Evolutionary conservation across 495 filamentous ascomycete genomes (phyloP).

Genomic region (Bryoglossum gracile): DNA sequence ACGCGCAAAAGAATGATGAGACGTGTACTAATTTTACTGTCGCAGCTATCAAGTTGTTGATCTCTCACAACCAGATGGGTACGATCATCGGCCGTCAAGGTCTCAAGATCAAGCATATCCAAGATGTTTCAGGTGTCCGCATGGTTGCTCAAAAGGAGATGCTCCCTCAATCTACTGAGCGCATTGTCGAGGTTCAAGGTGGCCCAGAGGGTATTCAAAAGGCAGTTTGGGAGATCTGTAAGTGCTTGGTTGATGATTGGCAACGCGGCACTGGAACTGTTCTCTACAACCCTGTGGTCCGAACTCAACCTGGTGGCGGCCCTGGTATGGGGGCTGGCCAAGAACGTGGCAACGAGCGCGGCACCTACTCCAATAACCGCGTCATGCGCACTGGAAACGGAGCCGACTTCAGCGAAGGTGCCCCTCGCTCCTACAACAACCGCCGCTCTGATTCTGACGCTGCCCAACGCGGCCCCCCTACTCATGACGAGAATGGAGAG

Average conservation of each 20-base stretch:
- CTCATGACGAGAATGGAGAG: constrained; percentile 90
- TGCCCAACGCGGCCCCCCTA: constrained; percentile 62
- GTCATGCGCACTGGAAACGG: constrained; percentile 94
- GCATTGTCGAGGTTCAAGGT: constrained; percentile 93
- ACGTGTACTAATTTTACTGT: constrained; percentile 1
- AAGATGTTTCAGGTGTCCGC: constrained; percentile 91
- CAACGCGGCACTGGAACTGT: constrained; percentile 94
- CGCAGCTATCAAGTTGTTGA: constrained; percentile 88
- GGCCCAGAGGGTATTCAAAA: constrained; percentile 89
- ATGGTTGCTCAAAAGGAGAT: constrained; percentile 99
- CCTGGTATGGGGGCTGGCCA: constrained; percentile 32
- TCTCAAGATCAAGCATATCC: constrained; percentile 98
- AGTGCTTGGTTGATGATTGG: constrained; percentile 96
- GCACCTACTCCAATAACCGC: constrained; percentile 55
- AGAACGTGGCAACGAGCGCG: constrained; percentile 34
- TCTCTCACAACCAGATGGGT: constrained; percentile 99
- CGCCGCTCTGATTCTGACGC: constrained; percentile 79
- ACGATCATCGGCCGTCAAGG: constrained; percentile 96
- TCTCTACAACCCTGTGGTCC: constrained; percentile 90
- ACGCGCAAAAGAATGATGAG: too few species aligned
- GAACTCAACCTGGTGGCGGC: constrained; percentile 51
- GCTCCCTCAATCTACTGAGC: constrained; percentile 98
- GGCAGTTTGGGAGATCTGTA: constrained; percentile 97
- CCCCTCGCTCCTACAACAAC: constrained; percentile 49
- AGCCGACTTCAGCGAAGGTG: constrained; percentile 88